phyloP scores from a whole-genome alignment of 2,329 filamentous ascomycete species.

The Penicillium sp. region DNA sequence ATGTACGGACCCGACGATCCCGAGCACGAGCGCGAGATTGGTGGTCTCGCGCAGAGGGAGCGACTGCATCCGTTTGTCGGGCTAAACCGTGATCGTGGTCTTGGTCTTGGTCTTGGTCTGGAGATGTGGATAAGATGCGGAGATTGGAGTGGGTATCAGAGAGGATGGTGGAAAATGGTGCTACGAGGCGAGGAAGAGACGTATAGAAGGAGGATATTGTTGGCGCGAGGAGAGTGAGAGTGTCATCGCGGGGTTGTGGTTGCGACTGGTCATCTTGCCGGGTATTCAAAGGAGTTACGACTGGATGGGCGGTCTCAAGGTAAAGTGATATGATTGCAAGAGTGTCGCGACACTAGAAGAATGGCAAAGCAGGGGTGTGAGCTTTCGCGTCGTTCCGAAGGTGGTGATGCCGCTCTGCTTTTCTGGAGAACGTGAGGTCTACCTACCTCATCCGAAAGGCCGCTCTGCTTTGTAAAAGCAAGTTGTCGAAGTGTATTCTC shows the following conservation, averaged over 20 bases:
- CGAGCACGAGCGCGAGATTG: conserved; percentile 13
- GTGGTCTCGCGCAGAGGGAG: conserved; percentile 5
- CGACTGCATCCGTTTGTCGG: neutral
- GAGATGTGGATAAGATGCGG: conserved; percentile 10
- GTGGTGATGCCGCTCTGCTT: too few relatives aligned
- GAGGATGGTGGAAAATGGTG: conserved; percentile 22
- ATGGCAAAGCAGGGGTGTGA: neutral
- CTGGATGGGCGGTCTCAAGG: conserved; percentile 25
- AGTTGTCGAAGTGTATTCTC: conserved; percentile 27
- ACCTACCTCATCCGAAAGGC: conserved; percentile 30
- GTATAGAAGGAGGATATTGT: conserved; percentile 34
- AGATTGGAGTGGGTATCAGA: conserved; percentile 22
- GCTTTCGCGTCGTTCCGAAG: neutral
- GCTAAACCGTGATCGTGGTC: neutral
- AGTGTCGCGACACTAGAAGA: conserved; percentile 29
- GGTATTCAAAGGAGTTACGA: conserved; percentile 15
- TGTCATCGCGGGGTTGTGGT: conserved; percentile 15
- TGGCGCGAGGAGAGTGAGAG: conserved; percentile 28
- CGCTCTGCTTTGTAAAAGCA: conserved; percentile 29
- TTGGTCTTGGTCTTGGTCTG: neutral
- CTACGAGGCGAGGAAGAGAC: conserved; percentile 21
- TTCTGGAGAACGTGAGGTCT: neutral
- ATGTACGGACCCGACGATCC: conserved; percentile 19
- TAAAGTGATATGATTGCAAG: conserved; percentile 35
- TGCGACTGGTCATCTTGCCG: conserved; percentile 7